A percentile compares a stretch with the other conserved stretches of the same genome.
phyloP scores from a whole-genome alignment of 176 grass and related monocot species.

The Oryza punctata region DNA sequence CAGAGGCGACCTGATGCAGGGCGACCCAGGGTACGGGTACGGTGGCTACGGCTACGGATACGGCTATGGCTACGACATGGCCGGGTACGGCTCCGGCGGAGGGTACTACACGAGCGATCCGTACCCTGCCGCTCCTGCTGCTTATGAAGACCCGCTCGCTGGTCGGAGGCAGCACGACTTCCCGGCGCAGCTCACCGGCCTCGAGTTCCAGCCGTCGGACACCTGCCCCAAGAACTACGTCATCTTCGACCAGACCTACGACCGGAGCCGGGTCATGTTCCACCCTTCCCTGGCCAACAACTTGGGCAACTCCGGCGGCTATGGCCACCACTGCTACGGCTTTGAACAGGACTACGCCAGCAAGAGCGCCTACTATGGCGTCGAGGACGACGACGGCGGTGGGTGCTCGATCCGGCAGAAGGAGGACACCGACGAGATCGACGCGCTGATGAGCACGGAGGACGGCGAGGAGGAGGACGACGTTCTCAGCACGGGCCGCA shows the following conservation, averaged over 20 bases:
- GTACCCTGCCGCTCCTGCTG: constrained; percentile 25
- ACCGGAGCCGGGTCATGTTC: constrained; percentile 90
- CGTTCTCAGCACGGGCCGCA: constrained; percentile 82
- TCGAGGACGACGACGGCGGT: constrained; percentile 13
- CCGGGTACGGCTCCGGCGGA: constrained; percentile 35
- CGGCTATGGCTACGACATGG: constrained; percentile 38
- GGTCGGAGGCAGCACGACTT: constrained; percentile 62
- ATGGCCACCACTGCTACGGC: constrained; percentile 21
- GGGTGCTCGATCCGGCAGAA: constrained; percentile 52
- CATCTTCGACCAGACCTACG: constrained; percentile 90
- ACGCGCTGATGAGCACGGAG: constrained; percentile 89
- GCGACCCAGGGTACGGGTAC: constrained; percentile 60
- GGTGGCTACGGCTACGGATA: constrained; percentile 43
- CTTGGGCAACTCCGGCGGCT: constrained; percentile 42
- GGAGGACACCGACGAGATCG: constrained; percentile 89
- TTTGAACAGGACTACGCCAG: constrained; percentile 29
- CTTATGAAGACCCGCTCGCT: constrained; percentile 56
- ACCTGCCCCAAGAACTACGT: constrained; percentile 94
- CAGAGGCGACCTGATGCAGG: constrained; percentile 52
- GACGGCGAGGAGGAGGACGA: constrained; percentile 80
- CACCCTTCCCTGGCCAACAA: constrained; percentile 82
- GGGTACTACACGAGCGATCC: constrained; percentile 50
- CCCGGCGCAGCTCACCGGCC: constrained; percentile 67
- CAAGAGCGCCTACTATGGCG: background rate
- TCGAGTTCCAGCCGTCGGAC: constrained; percentile 91